Percentiles rank a stretch among this genome's conserved stretches.
Evolutionary conservation across 169 alveolate species (phyloP).

Genomic region (Plasmodium fragile): DNA sequence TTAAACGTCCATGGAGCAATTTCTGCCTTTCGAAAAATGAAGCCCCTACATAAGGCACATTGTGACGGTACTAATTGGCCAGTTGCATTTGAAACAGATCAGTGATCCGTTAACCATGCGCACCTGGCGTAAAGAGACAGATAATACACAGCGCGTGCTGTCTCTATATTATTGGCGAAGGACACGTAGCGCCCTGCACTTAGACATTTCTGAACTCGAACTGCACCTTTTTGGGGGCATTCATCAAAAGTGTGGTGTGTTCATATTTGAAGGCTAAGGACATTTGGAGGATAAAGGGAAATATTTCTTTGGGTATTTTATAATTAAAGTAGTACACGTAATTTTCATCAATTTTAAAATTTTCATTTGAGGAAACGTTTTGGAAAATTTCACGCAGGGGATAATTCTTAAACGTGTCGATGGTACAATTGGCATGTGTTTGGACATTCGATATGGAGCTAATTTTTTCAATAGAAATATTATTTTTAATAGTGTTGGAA

Average conservation of each 20-base stretch:
- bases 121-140: not conserved
- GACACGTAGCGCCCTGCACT: not conserved
- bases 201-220: slow-evolving; percentile 57
- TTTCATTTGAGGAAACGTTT: slow-evolving; percentile 18
- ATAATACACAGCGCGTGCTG: not conserved
- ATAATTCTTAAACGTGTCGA: slow-evolving; percentile 43
- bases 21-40: not conserved
- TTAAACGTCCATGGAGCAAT: not conserved
- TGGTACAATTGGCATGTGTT: slow-evolving; percentile 43
- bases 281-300: slow-evolving; percentile 66
- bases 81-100: not conserved
- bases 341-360: slow-evolving; percentile 68
- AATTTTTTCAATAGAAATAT: slow-evolving; percentile 58
- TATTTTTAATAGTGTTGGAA: slow-evolving; percentile 33
- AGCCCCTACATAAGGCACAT: not conserved
- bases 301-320: slow-evolving; percentile 62
- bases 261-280: slow-evolving; percentile 74
- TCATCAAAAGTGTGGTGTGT: slow-evolving; percentile 52
- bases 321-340: slow-evolving; percentile 59
- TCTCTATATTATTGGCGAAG: not conserved
- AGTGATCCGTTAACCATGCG: not conserved
- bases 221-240: slow-evolving; percentile 67
- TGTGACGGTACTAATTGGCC: not conserved
- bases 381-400: slow-evolving; percentile 36
- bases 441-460: slow-evolving; percentile 68